Evolutionary conservation across 2,329 filamentous ascomycete species (phyloP).

Genomic region (Xylaria sp.): DNA sequence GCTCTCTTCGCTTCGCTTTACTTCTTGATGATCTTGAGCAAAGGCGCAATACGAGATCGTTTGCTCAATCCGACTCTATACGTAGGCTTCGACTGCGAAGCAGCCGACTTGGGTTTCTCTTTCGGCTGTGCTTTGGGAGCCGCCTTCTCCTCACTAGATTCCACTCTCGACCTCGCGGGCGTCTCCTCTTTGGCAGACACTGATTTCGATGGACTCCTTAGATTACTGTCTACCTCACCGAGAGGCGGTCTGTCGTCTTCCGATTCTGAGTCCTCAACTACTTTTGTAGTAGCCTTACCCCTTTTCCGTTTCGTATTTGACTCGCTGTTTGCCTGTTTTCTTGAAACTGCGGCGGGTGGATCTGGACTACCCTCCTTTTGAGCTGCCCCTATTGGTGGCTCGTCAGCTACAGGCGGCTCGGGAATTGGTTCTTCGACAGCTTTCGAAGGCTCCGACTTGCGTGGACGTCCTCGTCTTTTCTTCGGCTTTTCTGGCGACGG

Average conservation of each 20-base stretch:
- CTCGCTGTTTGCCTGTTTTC: constrained; percentile 23
- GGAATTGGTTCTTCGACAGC: constrained; percentile 12
- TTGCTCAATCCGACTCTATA: constrained; percentile 61
- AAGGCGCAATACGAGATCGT: constrained; percentile 57
- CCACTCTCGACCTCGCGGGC: constrained; percentile 11
- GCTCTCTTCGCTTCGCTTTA: constrained; percentile 37
- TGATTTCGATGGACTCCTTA: constrained; percentile 30
- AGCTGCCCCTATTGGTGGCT: constrained; percentile 11
- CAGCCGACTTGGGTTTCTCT: constrained; percentile 36
- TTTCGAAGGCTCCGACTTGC: constrained; percentile 44
- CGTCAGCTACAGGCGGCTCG: constrained; percentile 18
- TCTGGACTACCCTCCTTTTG: constrained; percentile 17
- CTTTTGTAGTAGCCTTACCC: constrained; percentile 4
- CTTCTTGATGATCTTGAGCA: constrained; percentile 59
- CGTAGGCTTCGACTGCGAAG: constrained; percentile 51
- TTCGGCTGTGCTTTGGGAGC: constrained; percentile 34
- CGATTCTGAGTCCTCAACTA: constrained; percentile 28
- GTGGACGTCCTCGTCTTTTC: constrained; percentile 48
- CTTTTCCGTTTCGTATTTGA: constrained; percentile 30
- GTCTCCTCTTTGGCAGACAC: constrained; percentile 7
- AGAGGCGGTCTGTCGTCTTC: constrained; percentile 33
- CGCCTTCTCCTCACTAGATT: constrained; percentile 17
- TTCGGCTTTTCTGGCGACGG: constrained; percentile 42
- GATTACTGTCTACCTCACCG: constrained; percentile 42
- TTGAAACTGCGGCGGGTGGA: constrained; percentile 14